phyloP scores from a whole-genome alignment of 2,329 filamentous ascomycete species.

The Stagonosporopsis cucurbitacearum region DNA sequence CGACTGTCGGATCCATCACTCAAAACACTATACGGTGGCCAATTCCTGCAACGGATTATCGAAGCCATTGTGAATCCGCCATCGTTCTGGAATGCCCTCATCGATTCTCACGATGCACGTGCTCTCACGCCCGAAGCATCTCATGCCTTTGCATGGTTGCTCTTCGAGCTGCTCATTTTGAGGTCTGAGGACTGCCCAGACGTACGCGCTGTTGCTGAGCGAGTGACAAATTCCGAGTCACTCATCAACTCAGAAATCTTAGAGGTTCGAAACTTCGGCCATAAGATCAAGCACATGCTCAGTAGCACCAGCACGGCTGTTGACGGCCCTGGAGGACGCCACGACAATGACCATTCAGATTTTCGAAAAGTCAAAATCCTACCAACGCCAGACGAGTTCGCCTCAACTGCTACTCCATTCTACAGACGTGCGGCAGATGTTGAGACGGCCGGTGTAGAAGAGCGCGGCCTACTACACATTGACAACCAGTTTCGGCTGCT shows the following conservation, averaged over 20 bases:
- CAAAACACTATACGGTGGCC: conserved; percentile 59
- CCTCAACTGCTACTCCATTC: conserved; percentile 60
- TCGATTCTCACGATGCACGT: conserved; percentile 38
- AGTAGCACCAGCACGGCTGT: conserved; percentile 57
- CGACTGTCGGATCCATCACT: conserved; percentile 53
- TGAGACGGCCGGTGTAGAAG: conserved; percentile 43
- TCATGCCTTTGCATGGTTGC: conserved; percentile 48
- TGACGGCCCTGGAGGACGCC: conserved; percentile 66
- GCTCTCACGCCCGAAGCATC: conserved; percentile 33
- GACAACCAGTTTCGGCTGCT: conserved; percentile 76
- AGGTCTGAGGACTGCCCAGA: conserved; percentile 35
- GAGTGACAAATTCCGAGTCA: conserved; percentile 25
- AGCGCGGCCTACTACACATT: conserved; percentile 60
- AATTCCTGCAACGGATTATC: conserved; percentile 58
- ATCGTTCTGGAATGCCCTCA: conserved; percentile 61
- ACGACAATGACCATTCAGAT: conserved; percentile 74
- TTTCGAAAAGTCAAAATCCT: conserved; percentile 68
- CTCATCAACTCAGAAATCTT: conserved; percentile 50
- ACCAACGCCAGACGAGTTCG: conserved; percentile 71
- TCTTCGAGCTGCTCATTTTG: conserved; percentile 57
- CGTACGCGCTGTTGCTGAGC: conserved; percentile 34
- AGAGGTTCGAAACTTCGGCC: conserved; percentile 63
- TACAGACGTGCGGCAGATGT: conserved; percentile 62
- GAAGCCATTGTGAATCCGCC: conserved; percentile 58
- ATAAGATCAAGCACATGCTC: conserved; percentile 54